Evolutionary conservation across 192 early-diverging fungal genomes (phyloP).

Genomic region (Mortierella antarctica): DNA sequence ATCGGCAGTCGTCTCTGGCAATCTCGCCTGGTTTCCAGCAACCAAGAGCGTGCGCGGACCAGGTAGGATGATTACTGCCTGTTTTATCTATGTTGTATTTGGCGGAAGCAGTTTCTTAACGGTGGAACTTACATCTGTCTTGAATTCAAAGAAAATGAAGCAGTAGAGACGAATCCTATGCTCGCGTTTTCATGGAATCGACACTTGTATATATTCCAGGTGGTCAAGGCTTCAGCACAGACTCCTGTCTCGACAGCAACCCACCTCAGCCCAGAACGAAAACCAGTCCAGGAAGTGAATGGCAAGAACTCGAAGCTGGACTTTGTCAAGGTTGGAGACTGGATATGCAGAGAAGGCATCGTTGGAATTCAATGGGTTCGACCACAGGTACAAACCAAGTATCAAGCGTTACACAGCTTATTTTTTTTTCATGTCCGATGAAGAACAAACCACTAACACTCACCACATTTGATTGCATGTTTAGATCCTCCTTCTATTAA

Average conservation of each 20-base stretch:
- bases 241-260: constrained; percentile 1
- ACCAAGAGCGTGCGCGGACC: constrained; percentile 49
- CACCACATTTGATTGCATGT: background rate
- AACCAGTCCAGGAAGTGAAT: constrained; percentile 17
- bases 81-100: background rate
- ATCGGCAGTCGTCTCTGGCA: constrained; percentile 56
- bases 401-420: background rate
- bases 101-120: background rate
- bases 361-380: constrained; percentile 71
- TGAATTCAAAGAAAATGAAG: constrained; percentile 24
- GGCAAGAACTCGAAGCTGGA: constrained; percentile 49
- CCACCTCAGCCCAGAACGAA: constrained; percentile 35
- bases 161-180: constrained; percentile 57
- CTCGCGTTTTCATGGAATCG: constrained; percentile 70
- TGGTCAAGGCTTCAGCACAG: constrained; percentile 32
- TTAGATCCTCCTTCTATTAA: constrained; percentile 67
- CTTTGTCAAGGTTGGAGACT: constrained; percentile 64
- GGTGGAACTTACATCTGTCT: background rate
- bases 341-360: constrained; percentile 63
- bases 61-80: constrained; percentile 20
- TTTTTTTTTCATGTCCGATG: background rate
- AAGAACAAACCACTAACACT: background rate
- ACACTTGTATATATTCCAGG: constrained; percentile 61
- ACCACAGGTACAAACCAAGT: constrained; percentile 56
- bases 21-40: constrained; percentile 68